These are phyloP conservation scores for Thermochaetoides dissita DNA, from an alignment of 2,329 filamentous ascomycete species.

Conservation along the genomic window DNA sequence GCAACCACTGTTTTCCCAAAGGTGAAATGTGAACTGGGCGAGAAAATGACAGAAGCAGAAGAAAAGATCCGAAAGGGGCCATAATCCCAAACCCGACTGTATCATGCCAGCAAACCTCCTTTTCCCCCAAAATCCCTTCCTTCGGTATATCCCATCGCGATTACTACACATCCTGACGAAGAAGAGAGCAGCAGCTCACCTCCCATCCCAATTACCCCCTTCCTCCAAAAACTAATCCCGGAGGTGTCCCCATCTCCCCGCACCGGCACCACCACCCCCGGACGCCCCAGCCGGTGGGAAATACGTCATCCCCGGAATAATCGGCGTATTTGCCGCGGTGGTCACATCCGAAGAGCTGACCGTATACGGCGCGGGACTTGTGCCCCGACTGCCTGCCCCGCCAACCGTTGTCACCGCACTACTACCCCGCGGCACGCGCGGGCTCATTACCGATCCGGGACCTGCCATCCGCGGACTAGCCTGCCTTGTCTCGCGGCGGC, in stretches of 20 bases:
- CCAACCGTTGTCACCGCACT: conserved; percentile 17
- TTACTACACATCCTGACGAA: no score
- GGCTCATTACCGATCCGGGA: conserved; percentile 37
- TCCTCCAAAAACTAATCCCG: conserved; percentile 21
- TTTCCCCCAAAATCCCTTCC: no score
- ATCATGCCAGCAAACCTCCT: no score
- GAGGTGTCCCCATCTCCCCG: conserved; percentile 26
- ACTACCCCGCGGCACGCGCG: conserved; percentile 18
- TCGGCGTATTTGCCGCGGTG: conserved; percentile 10
- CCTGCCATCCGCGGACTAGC: conserved; percentile 31
- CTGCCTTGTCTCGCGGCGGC: conserved; percentile 41
- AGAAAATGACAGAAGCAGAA: no score
- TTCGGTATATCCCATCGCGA: no score
- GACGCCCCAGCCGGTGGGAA: conserved; percentile 23
- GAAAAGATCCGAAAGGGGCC: no score
- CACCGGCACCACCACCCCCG: conserved; percentile 20
- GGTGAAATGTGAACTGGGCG: no score
- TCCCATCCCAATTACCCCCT: no score
- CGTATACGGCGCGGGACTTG: conserved; percentile 29
- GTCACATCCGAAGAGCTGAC: conserved; percentile 17
- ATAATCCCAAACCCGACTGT: no score
- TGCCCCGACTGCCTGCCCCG: conserved; percentile 33
- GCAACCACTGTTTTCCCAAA: no score
- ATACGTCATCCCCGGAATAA: conserved; percentile 25
- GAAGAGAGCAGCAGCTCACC: no score